phyloP scores from a whole-genome alignment of 2,329 filamentous ascomycete species.

The Colletotrichum acutatum region DNA sequence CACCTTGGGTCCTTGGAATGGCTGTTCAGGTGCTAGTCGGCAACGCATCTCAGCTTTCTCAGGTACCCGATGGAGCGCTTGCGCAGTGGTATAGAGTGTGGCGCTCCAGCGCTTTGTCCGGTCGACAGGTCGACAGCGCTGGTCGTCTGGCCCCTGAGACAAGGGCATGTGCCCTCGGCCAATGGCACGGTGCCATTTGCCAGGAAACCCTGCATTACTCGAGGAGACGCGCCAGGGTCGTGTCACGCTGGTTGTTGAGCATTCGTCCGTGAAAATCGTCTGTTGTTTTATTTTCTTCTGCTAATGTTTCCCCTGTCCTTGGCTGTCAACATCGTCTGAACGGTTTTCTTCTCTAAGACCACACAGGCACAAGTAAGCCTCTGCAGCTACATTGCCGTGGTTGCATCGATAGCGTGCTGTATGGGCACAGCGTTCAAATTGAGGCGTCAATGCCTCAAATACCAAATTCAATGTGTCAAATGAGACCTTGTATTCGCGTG shows the following conservation, averaged over 20 bases:
- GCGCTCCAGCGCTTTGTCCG: conserved; percentile 22
- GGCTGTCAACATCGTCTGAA: conserved; percentile 27
- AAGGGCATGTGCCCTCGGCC: conserved; percentile 5
- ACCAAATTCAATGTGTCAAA: neutral
- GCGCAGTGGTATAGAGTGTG: conserved; percentile 10
- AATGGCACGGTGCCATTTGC: conserved; percentile 19
- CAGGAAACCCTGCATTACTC: conserved; percentile 4
- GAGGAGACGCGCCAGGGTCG: conserved; percentile 17
- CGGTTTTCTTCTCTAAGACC: neutral
- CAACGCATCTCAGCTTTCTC: neutral
- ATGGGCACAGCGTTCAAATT: neutral
- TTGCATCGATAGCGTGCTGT: neutral
- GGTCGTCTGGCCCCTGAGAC: conserved; percentile 20
- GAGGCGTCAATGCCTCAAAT: neutral
- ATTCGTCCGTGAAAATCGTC: neutral
- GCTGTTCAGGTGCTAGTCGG: neutral
- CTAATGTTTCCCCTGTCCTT: neutral
- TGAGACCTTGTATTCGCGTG: neutral
- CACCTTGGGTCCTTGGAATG: neutral
- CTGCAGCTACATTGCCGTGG: neutral
- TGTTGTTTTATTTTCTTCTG: neutral
- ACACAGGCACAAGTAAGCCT: neutral
- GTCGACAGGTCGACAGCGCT: conserved; percentile 6
- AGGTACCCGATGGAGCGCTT: conserved; percentile 2
- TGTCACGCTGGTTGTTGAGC: neutral